Conservation (phyloP, 352 stramenopile genomes). For the Globisporangium iwayamae region DNA sequence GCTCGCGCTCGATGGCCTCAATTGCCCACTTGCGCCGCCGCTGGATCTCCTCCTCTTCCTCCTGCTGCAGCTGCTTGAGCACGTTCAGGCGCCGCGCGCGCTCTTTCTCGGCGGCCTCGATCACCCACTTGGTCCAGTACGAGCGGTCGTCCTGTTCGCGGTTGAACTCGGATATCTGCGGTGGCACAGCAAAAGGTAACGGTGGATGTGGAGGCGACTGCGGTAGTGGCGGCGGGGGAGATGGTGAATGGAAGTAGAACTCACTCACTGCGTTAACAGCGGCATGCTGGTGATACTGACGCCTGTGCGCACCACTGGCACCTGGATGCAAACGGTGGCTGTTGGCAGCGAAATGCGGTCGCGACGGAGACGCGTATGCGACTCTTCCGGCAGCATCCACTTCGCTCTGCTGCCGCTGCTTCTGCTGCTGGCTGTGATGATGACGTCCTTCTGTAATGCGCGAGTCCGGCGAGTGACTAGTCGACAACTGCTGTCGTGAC, state of each 20-base stretch:
- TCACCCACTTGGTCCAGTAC: slow-evolving; percentile 82
- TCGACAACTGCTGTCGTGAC: not conserved
- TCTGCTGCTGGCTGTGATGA: not conserved
- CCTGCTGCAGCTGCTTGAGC: slow-evolving; percentile 63
- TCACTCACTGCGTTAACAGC: not conserved
- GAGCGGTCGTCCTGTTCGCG: slow-evolving; percentile 36
- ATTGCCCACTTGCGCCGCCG: slow-evolving; percentile 70
- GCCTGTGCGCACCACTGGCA: not conserved
- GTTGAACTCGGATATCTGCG: not conserved
- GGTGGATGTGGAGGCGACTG: not conserved
- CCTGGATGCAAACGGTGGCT: not conserved
- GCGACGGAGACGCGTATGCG: not conserved
- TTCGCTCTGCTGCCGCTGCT: not conserved
- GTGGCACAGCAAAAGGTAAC: not conserved
- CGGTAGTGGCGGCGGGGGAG: not conserved
- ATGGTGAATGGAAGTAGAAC: not conserved
- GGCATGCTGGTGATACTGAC: not conserved
- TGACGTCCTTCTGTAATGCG: not conserved
- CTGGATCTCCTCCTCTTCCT: slow-evolving; percentile 72
- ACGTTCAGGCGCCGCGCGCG: slow-evolving; percentile 57
- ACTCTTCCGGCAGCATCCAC: not conserved
- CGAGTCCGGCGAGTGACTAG: not conserved
- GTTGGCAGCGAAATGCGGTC: not conserved
- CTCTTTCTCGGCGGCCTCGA: slow-evolving; percentile 78
- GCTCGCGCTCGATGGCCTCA: slow-evolving; percentile 75